phyloP scores from a whole-genome alignment of 495 filamentous ascomycete species.

The Hyaloscypha finlandica region DNA sequence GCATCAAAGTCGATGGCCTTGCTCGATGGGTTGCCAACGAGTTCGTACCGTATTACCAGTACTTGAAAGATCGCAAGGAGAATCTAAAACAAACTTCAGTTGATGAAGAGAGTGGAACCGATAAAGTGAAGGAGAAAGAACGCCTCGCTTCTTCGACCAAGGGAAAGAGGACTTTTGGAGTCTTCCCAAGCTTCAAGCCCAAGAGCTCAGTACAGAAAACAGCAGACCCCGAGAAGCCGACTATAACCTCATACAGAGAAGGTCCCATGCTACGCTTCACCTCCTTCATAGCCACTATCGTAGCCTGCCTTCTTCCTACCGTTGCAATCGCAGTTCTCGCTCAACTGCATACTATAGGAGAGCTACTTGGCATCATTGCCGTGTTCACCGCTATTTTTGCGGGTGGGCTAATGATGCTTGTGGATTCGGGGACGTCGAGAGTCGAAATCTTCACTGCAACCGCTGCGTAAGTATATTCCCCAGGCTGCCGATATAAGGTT shows the following conservation, averaged over 20 bases:
- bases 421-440: constrained; percentile 17
- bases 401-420: constrained; percentile 23
- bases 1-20: constrained; percentile 15
- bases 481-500: not conserved
- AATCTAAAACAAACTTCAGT: not conserved
- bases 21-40: constrained; percentile 26
- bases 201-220: not conserved
- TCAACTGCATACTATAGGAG: not conserved
- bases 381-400: constrained; percentile 28
- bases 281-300: constrained; percentile 17
- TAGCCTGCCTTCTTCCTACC: constrained; percentile 31
- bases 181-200: too few relatives aligned
- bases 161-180: too few relatives aligned
- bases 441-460: constrained; percentile 30
- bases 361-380: constrained; percentile 24
- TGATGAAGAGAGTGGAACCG: constrained; percentile 4
- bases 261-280: constrained; percentile 17
- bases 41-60: constrained; percentile 9
- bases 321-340: constrained; percentile 27
- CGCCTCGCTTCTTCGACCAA: too few relatives aligned
- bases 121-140: constrained; percentile 1
- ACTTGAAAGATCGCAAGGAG: not conserved
- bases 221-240: not conserved
- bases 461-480: constrained; percentile 21
- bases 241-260: not conserved